Base-by-base conservation (phyloP, 2,329 filamentous ascomycete genomes). In the Aspergillus hiratsukae region DNA sequence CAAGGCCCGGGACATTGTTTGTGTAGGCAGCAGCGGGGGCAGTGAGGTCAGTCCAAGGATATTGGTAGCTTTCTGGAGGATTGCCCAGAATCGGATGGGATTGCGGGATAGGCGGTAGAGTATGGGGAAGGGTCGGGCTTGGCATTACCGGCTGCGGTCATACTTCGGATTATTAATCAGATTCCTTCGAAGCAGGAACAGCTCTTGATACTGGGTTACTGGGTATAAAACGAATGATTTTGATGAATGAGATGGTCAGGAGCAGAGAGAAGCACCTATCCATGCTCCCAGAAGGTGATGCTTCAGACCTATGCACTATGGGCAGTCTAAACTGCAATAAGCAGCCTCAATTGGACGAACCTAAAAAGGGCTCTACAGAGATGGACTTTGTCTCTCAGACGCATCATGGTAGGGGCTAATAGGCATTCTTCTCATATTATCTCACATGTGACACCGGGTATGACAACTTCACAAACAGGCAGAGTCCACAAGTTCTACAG, bases 71-170 rank as follows among this genome's bases (percentile, higher is more conserved):
- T 6, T 54, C 35, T 52, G 56, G 54, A 48, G 49, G 51, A 61
- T 52, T 37, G 45, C 53, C 40, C 50, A 49, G 43, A 52, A 53
- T 45, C 51, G 53, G 43, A 52, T 29, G 53, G 52, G 45, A 55
- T 56, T 51, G 56, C 60, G 57, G 37, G 58, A 58, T 57, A 52
- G 29, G 55, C 52, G 48, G 57, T 57, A 49, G 55, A 52, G 60
- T 66, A 67, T 69, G 68, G 68, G 66, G 68, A 70, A 68, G 63
- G 59, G 60, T 56, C 66, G 56, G 64, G 66, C 68, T 71, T 69
- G 65, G 68, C 69, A 64, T 40, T 40, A 35, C 56, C 57, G 51
- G 55, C 52, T 27, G 52, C 51, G 43, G 53, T 60, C 61, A 58
- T 61, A 40, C 29, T 51, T 40, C 21, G 35, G 57, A 59, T 61